A percentile compares a stretch with the other conserved stretches of the same genome.
phyloP scores from a whole-genome alignment of 2,329 filamentous ascomycete genomes.

The Colletotrichum melonis region DNA sequence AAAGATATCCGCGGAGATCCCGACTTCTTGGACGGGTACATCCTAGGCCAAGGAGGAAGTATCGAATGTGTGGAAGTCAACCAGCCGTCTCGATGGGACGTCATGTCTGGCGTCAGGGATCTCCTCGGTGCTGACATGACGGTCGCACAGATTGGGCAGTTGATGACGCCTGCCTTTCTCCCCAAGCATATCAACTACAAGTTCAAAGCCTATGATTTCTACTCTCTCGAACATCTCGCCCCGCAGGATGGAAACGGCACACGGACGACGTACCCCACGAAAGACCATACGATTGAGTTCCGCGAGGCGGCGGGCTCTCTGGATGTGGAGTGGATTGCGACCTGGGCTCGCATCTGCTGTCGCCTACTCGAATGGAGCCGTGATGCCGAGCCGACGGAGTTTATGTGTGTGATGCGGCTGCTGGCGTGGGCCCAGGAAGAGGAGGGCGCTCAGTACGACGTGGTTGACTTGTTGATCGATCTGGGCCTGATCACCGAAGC shows the following conservation, averaged over 20 bases:
- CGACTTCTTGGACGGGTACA: conserved; percentile 3
- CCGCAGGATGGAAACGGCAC: neutral
- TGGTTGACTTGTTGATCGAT: conserved; percentile 49
- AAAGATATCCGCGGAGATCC: neutral
- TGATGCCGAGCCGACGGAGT: conserved; percentile 43
- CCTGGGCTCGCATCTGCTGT: conserved; percentile 48
- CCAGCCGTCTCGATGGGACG: conserved; percentile 15
- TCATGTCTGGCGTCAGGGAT: conserved; percentile 36
- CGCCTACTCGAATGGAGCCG: conserved; percentile 44
- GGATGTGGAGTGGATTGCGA: conserved; percentile 46
- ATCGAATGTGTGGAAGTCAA: neutral
- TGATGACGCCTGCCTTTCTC: conserved; percentile 2
- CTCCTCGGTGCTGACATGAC: conserved; percentile 27
- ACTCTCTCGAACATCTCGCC: neutral
- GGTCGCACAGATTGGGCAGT: conserved; percentile 20
- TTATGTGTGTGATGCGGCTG: conserved; percentile 42
- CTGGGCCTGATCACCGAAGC: conserved; percentile 47
- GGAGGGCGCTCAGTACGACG: conserved; percentile 44
- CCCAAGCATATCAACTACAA: conserved; percentile 33
- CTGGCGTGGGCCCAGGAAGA: conserved; percentile 36
- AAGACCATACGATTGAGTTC: conserved; percentile 47
- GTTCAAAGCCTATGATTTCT: conserved; percentile 21
- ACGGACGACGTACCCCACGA: neutral
- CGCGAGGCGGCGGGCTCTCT: conserved; percentile 49
- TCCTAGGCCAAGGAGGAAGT: neutral